Percentiles rank a stretch among this genome's conserved stretches.
These are phyloP conservation scores for Diaporthe humulicola DNA, from an alignment of 2,329 filamentous ascomycete species.

Conservation along the genomic window DNA sequence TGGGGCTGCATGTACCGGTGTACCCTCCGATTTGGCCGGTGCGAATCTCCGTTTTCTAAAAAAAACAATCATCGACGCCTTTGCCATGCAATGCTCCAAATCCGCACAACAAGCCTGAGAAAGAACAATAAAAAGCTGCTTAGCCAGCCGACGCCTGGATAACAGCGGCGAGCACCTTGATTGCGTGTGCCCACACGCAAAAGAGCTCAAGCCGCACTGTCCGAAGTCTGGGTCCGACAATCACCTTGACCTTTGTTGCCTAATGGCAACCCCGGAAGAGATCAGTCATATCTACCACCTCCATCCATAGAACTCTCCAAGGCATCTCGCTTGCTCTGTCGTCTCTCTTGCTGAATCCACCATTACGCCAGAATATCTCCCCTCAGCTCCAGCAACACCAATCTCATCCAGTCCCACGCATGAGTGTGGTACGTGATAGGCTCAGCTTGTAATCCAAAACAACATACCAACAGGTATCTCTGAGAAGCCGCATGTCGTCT, in stretches of 20 bases:
- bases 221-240: background rate
- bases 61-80: constrained; percentile 7
- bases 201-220: constrained; percentile 4
- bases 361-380: background rate
- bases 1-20: no score
- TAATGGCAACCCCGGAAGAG: constrained; percentile 13
- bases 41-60: no score
- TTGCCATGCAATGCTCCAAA: constrained; percentile 14
- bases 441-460: background rate
- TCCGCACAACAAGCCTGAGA: background rate
- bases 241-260: constrained; percentile 21
- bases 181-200: background rate
- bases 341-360: background rate
- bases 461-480: background rate
- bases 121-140: background rate
- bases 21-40: no score
- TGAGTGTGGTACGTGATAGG: background rate
- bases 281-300: background rate
- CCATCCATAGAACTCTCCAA: background rate
- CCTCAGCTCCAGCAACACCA: no score
- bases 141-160: background rate
- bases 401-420: background rate
- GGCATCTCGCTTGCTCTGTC: background rate
- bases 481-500: constrained; percentile 43
- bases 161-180: constrained; percentile 19